phyloP scores from a whole-genome alignment of 805 yeast species.

The Yarrowia osloensis region DNA sequence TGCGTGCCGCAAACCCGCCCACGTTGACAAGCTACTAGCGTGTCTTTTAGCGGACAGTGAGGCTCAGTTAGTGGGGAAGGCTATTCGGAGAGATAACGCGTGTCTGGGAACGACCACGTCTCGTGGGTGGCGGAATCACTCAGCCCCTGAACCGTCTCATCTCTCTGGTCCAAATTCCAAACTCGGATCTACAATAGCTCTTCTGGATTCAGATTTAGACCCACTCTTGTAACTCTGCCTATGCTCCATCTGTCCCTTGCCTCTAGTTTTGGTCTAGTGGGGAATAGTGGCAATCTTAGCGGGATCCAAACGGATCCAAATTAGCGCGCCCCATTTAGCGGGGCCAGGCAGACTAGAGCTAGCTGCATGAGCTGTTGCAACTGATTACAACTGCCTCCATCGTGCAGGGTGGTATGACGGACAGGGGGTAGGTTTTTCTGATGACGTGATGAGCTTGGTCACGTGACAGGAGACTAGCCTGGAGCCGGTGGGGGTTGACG shows the following conservation, averaged over 20 bases:
- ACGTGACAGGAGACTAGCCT: too few relatives aligned
- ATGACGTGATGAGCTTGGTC: too few relatives aligned
- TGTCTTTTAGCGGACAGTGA: background rate
- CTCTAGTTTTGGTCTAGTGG: background rate
- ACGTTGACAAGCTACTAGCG: slow-evolving; percentile 2
- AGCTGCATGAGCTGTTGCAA: background rate
- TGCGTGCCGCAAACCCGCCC: slow-evolving; percentile 11
- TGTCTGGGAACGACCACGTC: background rate
- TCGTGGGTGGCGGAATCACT: background rate
- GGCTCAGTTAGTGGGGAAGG: background rate
- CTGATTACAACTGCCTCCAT: background rate
- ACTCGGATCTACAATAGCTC: background rate
- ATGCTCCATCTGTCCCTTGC: background rate
- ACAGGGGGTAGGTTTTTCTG: too few relatives aligned
- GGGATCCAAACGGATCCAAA: background rate
- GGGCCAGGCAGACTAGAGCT: background rate
- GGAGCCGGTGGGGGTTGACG: too few relatives aligned
- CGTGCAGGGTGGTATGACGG: too few relatives aligned
- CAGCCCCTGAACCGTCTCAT: background rate
- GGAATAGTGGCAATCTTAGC: background rate
- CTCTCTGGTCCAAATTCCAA: background rate
- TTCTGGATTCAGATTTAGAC: background rate
- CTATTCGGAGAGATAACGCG: too few relatives aligned
- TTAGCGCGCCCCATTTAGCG: too few relatives aligned
- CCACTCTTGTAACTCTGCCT: background rate